phyloP scores from a whole-genome alignment of 1,284 basidiomycete genomes.

The Melampsora medusae region DNA sequence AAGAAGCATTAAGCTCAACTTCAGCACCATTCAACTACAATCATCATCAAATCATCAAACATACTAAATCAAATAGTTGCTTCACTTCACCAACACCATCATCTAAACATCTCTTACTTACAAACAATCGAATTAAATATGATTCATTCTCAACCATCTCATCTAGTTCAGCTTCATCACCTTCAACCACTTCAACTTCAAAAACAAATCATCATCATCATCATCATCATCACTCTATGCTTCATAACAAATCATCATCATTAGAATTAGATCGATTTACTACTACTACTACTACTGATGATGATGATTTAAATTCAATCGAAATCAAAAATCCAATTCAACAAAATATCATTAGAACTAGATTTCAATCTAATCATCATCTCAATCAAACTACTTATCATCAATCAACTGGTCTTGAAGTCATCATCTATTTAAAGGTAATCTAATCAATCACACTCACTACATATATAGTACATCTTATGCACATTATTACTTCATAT shows the following conservation, averaged over 20 bases:
- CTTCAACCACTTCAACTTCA: not conserved
- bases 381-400: not conserved
- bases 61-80: too few relatives aligned
- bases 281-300: too few relatives aligned
- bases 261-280: not conserved
- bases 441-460: too few relatives aligned
- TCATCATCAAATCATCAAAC: too few relatives aligned
- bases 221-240: not conserved
- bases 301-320: not conserved
- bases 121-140: not conserved
- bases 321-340: slow-evolving; percentile 7
- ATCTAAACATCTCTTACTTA: too few relatives aligned
- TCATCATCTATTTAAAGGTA: slow-evolving; percentile 30
- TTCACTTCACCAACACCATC: too few relatives aligned
- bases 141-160: not conserved
- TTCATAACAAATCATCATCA: not conserved
- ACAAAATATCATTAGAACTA: slow-evolving; percentile 33
- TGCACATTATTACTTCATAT: too few relatives aligned
- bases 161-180: not conserved
- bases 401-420: slow-evolving; percentile 18
- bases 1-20: too few relatives aligned
- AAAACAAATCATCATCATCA: not conserved
- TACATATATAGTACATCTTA: too few relatives aligned
- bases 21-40: too few relatives aligned
- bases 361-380: not conserved